phyloP scores from a whole-genome alignment of 2,329 filamentous ascomycete species.

The Didymosphaeria variabile region DNA sequence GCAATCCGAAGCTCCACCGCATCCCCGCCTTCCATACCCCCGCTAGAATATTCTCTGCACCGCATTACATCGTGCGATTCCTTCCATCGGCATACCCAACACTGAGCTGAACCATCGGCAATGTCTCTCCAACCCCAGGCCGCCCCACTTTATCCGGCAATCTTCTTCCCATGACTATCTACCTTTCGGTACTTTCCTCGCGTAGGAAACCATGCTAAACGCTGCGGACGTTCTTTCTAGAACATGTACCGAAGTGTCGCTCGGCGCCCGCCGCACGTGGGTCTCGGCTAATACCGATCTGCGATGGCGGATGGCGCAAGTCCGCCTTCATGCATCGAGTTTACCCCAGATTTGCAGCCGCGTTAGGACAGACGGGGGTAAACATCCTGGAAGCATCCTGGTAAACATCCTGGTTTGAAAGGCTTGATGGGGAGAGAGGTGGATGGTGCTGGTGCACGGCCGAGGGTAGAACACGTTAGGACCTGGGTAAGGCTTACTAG shows the following conservation, averaged over 20 bases:
- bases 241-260: slow-evolving; percentile 26
- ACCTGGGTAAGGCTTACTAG: no score
- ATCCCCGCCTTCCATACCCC: neutral
- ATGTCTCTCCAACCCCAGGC: no score
- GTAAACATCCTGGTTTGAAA: no score
- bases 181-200: slow-evolving; percentile 20
- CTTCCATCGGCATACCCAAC: neutral
- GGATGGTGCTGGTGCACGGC: no score
- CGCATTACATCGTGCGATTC: neutral
- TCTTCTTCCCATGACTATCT: neutral
- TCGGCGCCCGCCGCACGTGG: slow-evolving; percentile 14
- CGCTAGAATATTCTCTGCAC: slow-evolving; percentile 14
- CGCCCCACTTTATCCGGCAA: slow-evolving; percentile 18
- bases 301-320: slow-evolving; percentile 28
- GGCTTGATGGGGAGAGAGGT: no score
- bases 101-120: neutral
- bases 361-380: slow-evolving; percentile 11
- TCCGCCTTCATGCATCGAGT: slow-evolving; percentile 32
- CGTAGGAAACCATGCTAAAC: no score
- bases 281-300: slow-evolving; percentile 32
- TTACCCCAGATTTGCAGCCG: slow-evolving; percentile 34
- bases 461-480: no score
- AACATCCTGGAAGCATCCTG: no score
- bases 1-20: neutral
- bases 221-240: no score